phyloP scores from a whole-genome alignment of 2,329 filamentous ascomycete species.

The Fusarium sp. region DNA sequence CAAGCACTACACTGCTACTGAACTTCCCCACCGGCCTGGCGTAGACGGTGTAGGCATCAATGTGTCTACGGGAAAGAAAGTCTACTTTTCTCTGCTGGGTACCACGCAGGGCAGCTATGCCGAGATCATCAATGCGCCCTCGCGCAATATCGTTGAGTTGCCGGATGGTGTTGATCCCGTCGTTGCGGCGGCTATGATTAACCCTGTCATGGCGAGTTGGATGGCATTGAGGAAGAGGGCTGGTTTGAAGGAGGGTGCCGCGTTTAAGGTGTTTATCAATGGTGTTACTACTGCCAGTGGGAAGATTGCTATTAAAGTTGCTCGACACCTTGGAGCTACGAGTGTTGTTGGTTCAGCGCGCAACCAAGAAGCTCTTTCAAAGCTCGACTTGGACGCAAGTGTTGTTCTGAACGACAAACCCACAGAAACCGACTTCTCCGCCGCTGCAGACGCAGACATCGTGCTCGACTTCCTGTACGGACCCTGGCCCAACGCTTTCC shows the following conservation, averaged over 20 bases:
- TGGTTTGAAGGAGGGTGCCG: conserved; percentile 52
- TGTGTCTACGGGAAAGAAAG: conserved; percentile 56
- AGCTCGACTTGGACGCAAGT: conserved; percentile 57
- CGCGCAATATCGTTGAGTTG: conserved; percentile 53
- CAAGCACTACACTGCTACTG: conserved; percentile 62
- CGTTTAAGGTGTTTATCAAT: conserved; percentile 58
- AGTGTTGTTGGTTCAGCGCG: conserved; percentile 64
- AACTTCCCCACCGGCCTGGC: conserved; percentile 63
- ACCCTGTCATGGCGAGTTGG: conserved; percentile 67
- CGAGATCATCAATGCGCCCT: conserved; percentile 61
- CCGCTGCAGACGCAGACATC: conserved; percentile 60
- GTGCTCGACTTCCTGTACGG: conserved; percentile 70
- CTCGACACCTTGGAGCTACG: conserved; percentile 60
- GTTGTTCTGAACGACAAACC: conserved; percentile 57
- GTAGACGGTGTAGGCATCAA: conserved; percentile 64
- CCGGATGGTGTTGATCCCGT: conserved; percentile 59
- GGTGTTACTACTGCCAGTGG: conserved; percentile 66
- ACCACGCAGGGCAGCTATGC: conserved; percentile 57
- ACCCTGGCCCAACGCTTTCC: conserved; percentile 53
- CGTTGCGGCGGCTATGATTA: conserved; percentile 63
- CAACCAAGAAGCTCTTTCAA: conserved; percentile 55
- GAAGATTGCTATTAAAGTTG: conserved; percentile 60
- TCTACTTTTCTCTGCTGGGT: conserved; percentile 58
- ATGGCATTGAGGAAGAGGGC: conserved; percentile 64
- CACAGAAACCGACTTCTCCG: conserved; percentile 58